A percentile compares a stretch with the other conserved stretches of the same genome.
phyloP scores from a whole-genome alignment of 805 yeast genomes.

The Kodamaea hsintzibuensis region DNA sequence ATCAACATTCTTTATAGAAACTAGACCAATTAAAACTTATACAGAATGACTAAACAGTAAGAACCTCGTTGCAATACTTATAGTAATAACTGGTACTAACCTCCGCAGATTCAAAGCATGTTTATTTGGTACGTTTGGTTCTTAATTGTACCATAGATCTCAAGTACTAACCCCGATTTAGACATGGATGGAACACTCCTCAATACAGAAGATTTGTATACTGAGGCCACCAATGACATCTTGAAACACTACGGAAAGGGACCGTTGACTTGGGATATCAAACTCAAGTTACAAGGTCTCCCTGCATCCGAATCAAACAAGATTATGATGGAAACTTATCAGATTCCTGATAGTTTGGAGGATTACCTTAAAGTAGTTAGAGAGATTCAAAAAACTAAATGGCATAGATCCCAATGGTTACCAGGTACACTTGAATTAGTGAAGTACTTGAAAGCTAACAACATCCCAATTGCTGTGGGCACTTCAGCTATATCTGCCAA shows the following conservation, averaged over 20 bases:
- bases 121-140: slow-evolving; percentile 58
- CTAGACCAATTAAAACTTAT: background rate
- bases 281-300: slow-evolving; percentile 83
- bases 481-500: slow-evolving; percentile 73
- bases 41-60: background rate
- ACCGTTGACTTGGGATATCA: slow-evolving; percentile 86
- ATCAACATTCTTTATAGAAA: background rate
- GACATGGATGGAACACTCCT: slow-evolving; percentile 96
- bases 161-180: slow-evolving; percentile 21
- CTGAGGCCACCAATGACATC: slow-evolving; percentile 69
- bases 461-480: slow-evolving; percentile 85
- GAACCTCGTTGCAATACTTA: background rate
- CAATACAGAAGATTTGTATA: slow-evolving; percentile 90
- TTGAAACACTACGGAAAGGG: slow-evolving; percentile 73
- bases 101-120: slow-evolving; percentile 56
- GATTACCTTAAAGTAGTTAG: slow-evolving; percentile 57
- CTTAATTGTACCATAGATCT: background rate
- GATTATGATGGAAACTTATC: slow-evolving; percentile 65
- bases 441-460: slow-evolving; percentile 46
- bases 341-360: slow-evolving; percentile 63
- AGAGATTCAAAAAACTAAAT: slow-evolving; percentile 54
- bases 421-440: slow-evolving; percentile 86
- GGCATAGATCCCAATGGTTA: slow-evolving; percentile 66
- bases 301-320: slow-evolving; percentile 80
- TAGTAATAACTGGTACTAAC: background rate